Percentiles rank a stretch among this genome's conserved stretches.
phyloP scores from a whole-genome alignment of 2,329 filamentous ascomycete species.

The Chlorencoelia australis region DNA sequence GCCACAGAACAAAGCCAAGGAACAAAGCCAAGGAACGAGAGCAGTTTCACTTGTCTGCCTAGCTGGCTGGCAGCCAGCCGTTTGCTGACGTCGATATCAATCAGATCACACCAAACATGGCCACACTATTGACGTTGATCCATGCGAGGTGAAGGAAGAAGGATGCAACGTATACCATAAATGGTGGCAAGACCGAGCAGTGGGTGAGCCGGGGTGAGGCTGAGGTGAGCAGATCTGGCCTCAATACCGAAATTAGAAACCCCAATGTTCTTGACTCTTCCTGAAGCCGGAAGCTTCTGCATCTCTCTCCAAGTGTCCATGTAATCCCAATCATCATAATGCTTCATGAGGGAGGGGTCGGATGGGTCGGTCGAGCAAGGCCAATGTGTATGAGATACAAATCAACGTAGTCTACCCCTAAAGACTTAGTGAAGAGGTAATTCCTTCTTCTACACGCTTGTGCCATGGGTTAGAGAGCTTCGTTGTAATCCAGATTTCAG shows the following conservation, averaged over 20 bases:
- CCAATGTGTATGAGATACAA: conserved; percentile 67
- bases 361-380: conserved; percentile 53
- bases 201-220: too few species aligned
- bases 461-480: conserved; percentile 79
- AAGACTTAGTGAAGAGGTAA: conserved; percentile 49
- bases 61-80: too few species aligned
- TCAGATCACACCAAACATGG: too few species aligned
- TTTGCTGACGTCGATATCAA: too few species aligned
- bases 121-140: too few species aligned
- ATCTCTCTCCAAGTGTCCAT: conserved; percentile 68
- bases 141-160: too few species aligned
- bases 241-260: conserved; percentile 79
- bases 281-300: conserved; percentile 57
- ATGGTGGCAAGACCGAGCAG: too few species aligned
- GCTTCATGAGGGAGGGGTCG: conserved; percentile 49
- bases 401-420: conserved; percentile 57
- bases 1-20: too few species aligned
- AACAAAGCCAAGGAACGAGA: too few species aligned
- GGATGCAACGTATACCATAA: too few species aligned
- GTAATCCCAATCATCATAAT: conserved; percentile 70
- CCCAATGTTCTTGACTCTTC: conserved; percentile 71
- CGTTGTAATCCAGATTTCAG: conserved; percentile 63
- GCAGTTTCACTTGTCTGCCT: too few species aligned
- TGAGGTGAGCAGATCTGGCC: too few species aligned
- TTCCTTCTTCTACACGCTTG: conserved; percentile 53